Evolutionary conservation across 2,329 filamentous ascomycete genomes (phyloP), one percentile per base, ranked within the genome.

Genomic region (Hymenoscyphus repandus): DNA sequence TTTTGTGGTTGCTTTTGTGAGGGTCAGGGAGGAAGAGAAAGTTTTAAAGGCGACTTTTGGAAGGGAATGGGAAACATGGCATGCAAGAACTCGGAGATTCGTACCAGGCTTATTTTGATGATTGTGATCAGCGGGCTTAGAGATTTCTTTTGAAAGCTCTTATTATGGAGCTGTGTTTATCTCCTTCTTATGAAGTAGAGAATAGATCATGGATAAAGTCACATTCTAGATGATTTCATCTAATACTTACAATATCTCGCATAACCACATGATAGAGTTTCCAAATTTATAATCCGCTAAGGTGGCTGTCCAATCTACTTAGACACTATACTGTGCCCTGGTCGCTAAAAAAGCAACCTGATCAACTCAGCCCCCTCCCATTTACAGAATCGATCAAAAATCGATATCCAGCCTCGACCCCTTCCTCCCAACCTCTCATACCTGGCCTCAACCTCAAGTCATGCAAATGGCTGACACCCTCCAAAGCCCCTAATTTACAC

Each of bases 41-140:
- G 77, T 82, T 76, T 52, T 80, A 53, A 66, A 58, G 45, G 64
- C 58, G 4, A 62, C 66, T 13, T 80, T 80, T 65, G 73, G 74
- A 0, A 54, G 58, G 10, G 64, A 73, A 44, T 80, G 77, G 76
- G 71, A 73, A 52, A 56, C 56, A 5, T 79, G 76, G 72, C 70
- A 78, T 64, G 52, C 54, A 2, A 62, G 48, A 48, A 80, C 77
- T 5, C 70, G 70, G 39, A 68, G 75, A 30, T 76, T 79, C 41
- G 63, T 80, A 30, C 77, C 78, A 0, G 65, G 66, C 20, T 7
- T 73, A 1, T 64, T 74, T 43, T 75, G 45, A 47, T 13, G 10
- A 11, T 5, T 37, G 34, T 27, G 22, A 27, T 27, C 22, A 27
- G 4, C 22, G 22, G 7, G 22, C 7, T 27, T 27, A 7, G 7